These are phyloP conservation scores for Powellomyces hirtus DNA, from an alignment of 192 early-diverging fungal species.

Conservation along the genomic window DNA sequence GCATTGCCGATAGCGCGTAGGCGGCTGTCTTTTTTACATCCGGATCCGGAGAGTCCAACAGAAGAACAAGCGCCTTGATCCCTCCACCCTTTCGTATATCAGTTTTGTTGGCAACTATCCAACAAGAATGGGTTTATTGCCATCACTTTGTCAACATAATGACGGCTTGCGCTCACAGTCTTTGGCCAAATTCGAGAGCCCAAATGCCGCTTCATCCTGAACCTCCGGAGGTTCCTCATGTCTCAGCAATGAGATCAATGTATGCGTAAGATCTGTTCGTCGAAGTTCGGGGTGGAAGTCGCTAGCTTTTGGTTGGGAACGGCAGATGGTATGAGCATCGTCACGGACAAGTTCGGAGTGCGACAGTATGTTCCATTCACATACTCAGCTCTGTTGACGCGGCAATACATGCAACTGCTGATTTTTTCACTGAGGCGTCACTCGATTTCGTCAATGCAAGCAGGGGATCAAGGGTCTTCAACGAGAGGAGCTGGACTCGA, in stretches of 20 bases:
- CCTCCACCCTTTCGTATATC: conserved; percentile 53
- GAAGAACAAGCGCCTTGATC: conserved; percentile 49
- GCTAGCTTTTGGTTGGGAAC: conserved; percentile 16
- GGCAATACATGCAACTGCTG: conserved; percentile 48
- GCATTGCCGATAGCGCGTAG: conserved; percentile 39
- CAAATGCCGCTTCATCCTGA: conserved; percentile 56
- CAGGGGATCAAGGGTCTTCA: conserved; percentile 38
- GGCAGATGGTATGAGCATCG: too few species aligned
- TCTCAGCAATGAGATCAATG: conserved; percentile 35
- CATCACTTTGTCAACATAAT: too few species aligned
- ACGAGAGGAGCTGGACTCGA: conserved; percentile 38
- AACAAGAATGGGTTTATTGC: too few species aligned
- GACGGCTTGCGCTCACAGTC: conserved; percentile 48
- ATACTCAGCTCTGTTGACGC: conserved; percentile 47
- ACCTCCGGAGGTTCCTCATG: conserved; percentile 48
- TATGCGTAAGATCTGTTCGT: conserved; percentile 39
- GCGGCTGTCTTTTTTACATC: conserved; percentile 56
- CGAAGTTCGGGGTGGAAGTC: conserved; percentile 52
- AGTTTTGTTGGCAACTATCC: conserved; percentile 52
- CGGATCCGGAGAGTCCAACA: conserved; percentile 51
- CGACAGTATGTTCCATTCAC: background rate
- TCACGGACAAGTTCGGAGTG: too few species aligned
- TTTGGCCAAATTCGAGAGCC: conserved; percentile 47
- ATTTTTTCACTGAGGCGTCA: conserved; percentile 45
- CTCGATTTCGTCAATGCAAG: conserved; percentile 35